phyloP scores from a whole-genome alignment of 805 yeast genomes.

The Candida adriatica region DNA sequence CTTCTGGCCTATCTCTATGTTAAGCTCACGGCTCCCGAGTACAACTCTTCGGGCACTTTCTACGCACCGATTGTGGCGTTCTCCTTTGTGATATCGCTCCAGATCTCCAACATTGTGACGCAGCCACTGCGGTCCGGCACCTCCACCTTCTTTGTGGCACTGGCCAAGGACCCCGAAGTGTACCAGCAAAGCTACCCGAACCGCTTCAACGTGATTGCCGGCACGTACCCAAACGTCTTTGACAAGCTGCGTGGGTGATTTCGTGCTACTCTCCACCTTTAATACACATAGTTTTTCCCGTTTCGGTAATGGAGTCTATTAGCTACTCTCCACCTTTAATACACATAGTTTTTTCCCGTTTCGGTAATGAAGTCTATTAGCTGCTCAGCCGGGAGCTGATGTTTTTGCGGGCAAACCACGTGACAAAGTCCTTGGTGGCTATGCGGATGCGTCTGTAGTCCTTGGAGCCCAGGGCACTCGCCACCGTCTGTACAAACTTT shows the following conservation, averaged over 20 bases:
- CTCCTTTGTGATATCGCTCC: slow-evolving; percentile 65
- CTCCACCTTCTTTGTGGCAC: slow-evolving; percentile 76
- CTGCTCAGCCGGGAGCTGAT: slow-evolving; percentile 38
- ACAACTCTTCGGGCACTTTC: slow-evolving; percentile 51
- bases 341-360: neutral
- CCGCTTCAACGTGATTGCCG: slow-evolving; percentile 54
- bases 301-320: no score
- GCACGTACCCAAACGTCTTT: slow-evolving; percentile 63
- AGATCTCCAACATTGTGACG: slow-evolving; percentile 65
- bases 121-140: slow-evolving; percentile 77
- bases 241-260: slow-evolving; percentile 45
- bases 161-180: slow-evolving; percentile 80
- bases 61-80: slow-evolving; percentile 73
- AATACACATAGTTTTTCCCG: no score
- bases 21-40: slow-evolving; percentile 58
- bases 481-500: slow-evolving; percentile 51
- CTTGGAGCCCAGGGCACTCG: slow-evolving; percentile 54
- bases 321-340: no score
- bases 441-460: slow-evolving; percentile 71
- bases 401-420: slow-evolving; percentile 78
- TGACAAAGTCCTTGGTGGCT: slow-evolving; percentile 68
- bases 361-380: no score
- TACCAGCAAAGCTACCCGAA: slow-evolving; percentile 68
- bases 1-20: slow-evolving; percentile 61
- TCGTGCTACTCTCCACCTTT: no score